Evolutionary conservation across 371 early-diverging fungal species (phyloP), one percentile per base, ranked within the genome.

Genomic region (Circinella minor): DNA sequence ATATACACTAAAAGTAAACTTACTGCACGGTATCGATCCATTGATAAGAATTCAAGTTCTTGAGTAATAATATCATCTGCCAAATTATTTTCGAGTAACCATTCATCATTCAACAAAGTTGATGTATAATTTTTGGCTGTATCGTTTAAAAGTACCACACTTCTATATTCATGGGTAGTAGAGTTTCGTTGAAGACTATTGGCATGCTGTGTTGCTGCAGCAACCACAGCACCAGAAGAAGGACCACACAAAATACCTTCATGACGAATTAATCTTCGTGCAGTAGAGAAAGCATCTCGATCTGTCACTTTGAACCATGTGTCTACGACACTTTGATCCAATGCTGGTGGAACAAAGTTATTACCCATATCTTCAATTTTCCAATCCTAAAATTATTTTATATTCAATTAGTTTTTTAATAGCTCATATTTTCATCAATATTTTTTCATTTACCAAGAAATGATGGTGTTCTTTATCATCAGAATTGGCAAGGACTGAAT

Each of bases 291-390:
- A 3, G 94, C 90, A 5, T 90, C 91, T 47, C 82, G 82, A 72
- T 94, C 94, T 38, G 85, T 83, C 20, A 93, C 81, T 68, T 91
- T 87, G 55, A 89, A 70, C 94, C 94, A 94, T 65, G 77, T 78
- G 69, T 93, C 94, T 1, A 93, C 82, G 18, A 86, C 63, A 3
- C 71, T 65, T n/a, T 72, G 76, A 47, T 88, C 87, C 46, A 94
- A 69, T 4, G 87, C 80, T 4, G 77, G 68, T 11, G 94, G 93
- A 0, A 89, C 81, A 77, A 89, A 89, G 61, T 83, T 88, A 61
- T 84, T 89, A 4, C 94, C 94, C 18, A 93, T 78, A 66, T 93
- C 94, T 74, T 94, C 94, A 27, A 93, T 76, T 59, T 87, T 86
- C 91, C 93, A 93, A 47, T 86, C 86, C 69, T 87, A 76, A 43